Base-by-base conservation (phyloP, 441 rosid species). In the Heliophila coronopifolia region DNA sequence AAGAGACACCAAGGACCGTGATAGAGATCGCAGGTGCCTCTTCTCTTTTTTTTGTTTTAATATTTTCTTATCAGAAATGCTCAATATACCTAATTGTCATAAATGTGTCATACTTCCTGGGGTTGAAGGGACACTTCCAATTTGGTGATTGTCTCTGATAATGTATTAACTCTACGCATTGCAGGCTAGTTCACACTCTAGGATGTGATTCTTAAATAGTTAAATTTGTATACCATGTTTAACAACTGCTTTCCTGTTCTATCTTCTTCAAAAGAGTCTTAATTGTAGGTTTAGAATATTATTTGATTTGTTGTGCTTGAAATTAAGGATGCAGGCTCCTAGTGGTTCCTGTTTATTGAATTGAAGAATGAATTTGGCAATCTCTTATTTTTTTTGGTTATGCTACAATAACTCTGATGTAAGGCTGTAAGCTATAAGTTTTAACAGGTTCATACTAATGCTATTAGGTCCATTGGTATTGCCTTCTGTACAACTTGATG, bases 11-110 rank as follows among this genome's bases (percentile, higher is more conserved):
- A 80, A 75, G 72, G 83, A 77, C 19, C 80, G 75, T 1, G 95
- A 83, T 23, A 77, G 81, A 78, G 93, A 77, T 50, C 77, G 51
- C 86, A 89, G 97, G 96, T 86, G 76, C 47, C 48, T 32, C 25
- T 62, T 54, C 38, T 65, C 30, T 48, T 50, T 55, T 6, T 17
- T 46, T 28, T 59, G 12, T 38, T 65, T 16, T 16, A n/a, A 3
- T 14, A 5, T 7, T 4, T 39, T 12, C 1, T 6, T 54, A 32
- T 19, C 12, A n/a, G 10, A 24, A 17, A 39, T 25, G 27, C 32
- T 6, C 41, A 32, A 8, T 47, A 30, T 54, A 46, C 14, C 2
- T 28, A 31, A 17, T 35, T 49, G 30, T 35, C 17, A 36, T 47
- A 27, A 7, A n/a, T 35, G 37, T 12, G 16, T 10, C 40, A 36